Evolutionary conservation across 768 basidiomycete genomes (phyloP), one percentile per base, ranked within the genome.

Genomic region (Suillus paluster): DNA sequence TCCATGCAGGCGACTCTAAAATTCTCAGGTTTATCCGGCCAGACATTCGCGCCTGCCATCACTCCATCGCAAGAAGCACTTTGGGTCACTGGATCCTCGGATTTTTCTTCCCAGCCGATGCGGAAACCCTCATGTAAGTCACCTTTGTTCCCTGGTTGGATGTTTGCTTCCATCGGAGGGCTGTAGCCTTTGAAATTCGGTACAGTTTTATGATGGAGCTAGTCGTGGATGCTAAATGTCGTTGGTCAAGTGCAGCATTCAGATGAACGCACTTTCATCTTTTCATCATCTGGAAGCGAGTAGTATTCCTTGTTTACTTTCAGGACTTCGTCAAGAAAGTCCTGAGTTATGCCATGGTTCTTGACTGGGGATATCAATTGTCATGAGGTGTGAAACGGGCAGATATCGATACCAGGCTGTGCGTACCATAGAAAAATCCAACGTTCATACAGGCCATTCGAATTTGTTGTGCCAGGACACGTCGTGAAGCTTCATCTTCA

Each of bases 121-220:
- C 95, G 92, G 73, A 94, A 95, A 0, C 87, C 92, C 73, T 97
- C 94, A 66, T 97, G 94, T 15, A 97, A 71, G 74, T 97, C 95
- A 0, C 95, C 94, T 17, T 81, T 75, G n/a, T 84, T 80, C 17
- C 84, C 82, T 1, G 82, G 81, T 68, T 94, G 83, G 12, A 83
- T 86, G 65, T 95, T 94, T 75, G 89, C 88, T 21, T 86, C 85
- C 15, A 91, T 80, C 21, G 92, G 79, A 9, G 86, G 82, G 34
- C 89, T 91, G 69, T 95, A 96, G 1, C 95, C 95, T 76, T 92
- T 92, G 80, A 90, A 97, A 65, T 89, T 90, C 11, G 81, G 63
- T 92, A 87, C 25, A 91, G 77, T 83, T 89, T 60, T 49, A 27
- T 50, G 49, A 14, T 55, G 39, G 64, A 55, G 11, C 70, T 66